Conservation (phyloP, 345 rosid species). For the Citrus reticulata region DNA sequence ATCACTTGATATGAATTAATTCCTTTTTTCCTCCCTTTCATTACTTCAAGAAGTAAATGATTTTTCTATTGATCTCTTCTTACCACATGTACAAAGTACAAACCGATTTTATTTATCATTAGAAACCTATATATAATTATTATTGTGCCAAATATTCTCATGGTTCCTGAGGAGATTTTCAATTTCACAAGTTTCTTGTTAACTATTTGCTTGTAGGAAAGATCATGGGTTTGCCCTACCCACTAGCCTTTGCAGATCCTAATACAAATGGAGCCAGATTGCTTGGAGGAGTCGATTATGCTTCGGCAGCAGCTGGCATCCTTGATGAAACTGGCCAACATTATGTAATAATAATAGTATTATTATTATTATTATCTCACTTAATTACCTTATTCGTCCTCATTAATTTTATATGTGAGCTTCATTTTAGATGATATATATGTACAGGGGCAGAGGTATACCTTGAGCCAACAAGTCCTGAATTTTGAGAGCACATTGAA, state of each 20-base stretch:
- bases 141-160: too few relatives aligned
- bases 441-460: slow-evolving; percentile 55
- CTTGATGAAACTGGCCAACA: slow-evolving; percentile 77
- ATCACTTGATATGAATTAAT: too few relatives aligned
- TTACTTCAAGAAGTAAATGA: too few relatives aligned
- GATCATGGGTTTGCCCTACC: slow-evolving; percentile 56
- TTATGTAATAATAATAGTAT: slow-evolving; percentile 30
- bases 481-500: slow-evolving; percentile 61
- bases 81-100: too few relatives aligned
- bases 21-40: too few relatives aligned
- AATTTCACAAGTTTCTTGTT: neutral
- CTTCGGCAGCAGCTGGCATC: slow-evolving; percentile 93
- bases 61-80: too few relatives aligned
- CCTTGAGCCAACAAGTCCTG: slow-evolving; percentile 61
- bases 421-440: neutral
- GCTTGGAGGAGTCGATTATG: slow-evolving; percentile 73
- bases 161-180: neutral
- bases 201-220: slow-evolving; percentile 38
- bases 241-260: slow-evolving; percentile 66
- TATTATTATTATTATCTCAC: neutral
- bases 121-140: too few relatives aligned
- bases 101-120: too few relatives aligned
- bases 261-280: slow-evolving; percentile 47
- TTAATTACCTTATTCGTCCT: neutral
- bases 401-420: neutral